Percentiles rank a stretch among this genome's conserved stretches.
phyloP scores from a whole-genome alignment of 345 rosid genomes.

The Citrus trifoliata region DNA sequence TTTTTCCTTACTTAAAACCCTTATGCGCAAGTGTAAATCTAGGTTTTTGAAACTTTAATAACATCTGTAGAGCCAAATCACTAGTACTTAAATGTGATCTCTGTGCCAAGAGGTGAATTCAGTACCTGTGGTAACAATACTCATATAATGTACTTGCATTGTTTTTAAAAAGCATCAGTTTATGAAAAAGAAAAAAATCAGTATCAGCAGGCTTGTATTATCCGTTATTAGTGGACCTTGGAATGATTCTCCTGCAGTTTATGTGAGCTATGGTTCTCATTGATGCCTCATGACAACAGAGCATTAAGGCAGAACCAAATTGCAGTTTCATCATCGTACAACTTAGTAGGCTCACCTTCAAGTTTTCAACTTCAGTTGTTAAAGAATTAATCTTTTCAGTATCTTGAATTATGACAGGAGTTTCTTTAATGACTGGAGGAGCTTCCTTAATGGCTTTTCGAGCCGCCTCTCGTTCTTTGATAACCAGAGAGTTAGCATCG shows the following conservation, averaged over 20 bases:
- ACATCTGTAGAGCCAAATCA: too few species aligned
- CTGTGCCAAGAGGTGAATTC: too few species aligned
- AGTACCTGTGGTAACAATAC: too few species aligned
- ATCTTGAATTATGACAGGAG: conserved; percentile 74
- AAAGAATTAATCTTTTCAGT: conserved; percentile 65
- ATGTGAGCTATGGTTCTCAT: not conserved
- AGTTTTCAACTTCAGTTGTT: conserved; percentile 59
- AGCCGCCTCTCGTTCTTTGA: conserved; percentile 88
- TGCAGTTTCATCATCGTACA: not conserved
- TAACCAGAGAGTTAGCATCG: conserved; percentile 52
- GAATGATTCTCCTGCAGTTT: not conserved
- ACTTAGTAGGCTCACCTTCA: conserved; percentile 53
- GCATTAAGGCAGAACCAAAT: not conserved
- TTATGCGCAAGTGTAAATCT: too few species aligned
- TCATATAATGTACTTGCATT: too few species aligned
- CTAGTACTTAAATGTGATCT: too few species aligned
- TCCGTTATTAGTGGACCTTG: not conserved
- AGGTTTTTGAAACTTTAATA: too few species aligned
- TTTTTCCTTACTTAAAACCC: too few species aligned
- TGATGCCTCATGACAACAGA: not conserved
- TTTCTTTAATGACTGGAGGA: conserved; percentile 64
- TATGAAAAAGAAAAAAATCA: too few species aligned
- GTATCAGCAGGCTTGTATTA: too few species aligned
- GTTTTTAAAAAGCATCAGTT: too few species aligned
- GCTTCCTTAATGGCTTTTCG: conserved; percentile 81